A percentile compares a stretch with the other conserved stretches of the same genome.
phyloP scores from a whole-genome alignment of 345 rosid genomes.

The Corchorus olitorius region DNA sequence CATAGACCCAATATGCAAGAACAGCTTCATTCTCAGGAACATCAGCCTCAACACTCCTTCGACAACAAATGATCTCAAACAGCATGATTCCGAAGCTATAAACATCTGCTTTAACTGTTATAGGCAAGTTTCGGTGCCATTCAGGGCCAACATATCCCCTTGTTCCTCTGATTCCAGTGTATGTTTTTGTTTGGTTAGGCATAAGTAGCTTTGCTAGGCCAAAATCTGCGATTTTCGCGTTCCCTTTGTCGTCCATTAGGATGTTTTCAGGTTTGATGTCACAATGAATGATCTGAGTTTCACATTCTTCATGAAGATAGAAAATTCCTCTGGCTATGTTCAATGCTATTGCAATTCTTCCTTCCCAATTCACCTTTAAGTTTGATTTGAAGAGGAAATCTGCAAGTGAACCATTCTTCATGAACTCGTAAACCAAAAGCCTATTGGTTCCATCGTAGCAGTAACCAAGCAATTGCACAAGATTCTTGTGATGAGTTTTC shows the following conservation, averaged over 20 bases:
- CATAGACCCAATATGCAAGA: constrained; percentile 32
- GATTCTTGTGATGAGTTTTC: constrained; percentile 32
- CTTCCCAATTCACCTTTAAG: constrained; percentile 9
- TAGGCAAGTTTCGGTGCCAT: constrained; percentile 16
- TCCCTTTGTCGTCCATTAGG: constrained; percentile 18
- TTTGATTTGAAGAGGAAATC: constrained; percentile 16
- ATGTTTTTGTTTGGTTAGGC: constrained; percentile 24
- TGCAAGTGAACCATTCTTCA: constrained; percentile 31
- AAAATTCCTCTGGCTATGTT: constrained; percentile 24
- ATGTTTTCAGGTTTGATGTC: constrained; percentile 34
- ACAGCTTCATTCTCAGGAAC: constrained; percentile 21
- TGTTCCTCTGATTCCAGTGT: constrained; percentile 35
- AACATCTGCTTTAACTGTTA: constrained; percentile 22
- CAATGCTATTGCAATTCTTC: constrained; percentile 18
- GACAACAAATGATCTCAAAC: constrained; percentile 32
- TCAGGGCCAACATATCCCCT: constrained; percentile 39
- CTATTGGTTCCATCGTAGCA: constrained; percentile 25
- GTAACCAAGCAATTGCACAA: constrained; percentile 32
- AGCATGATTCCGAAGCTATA: constrained; percentile 34
- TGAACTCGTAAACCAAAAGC: constrained; percentile 31
- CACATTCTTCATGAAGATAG: constrained; percentile 29
- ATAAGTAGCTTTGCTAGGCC: constrained; percentile 27
- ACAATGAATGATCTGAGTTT: constrained; percentile 25
- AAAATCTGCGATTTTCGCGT: constrained; percentile 27
- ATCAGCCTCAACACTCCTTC: constrained; percentile 15